phyloP scores from a whole-genome alignment of 1,284 basidiomycete genomes.

The Cryptococcus sp. region DNA sequence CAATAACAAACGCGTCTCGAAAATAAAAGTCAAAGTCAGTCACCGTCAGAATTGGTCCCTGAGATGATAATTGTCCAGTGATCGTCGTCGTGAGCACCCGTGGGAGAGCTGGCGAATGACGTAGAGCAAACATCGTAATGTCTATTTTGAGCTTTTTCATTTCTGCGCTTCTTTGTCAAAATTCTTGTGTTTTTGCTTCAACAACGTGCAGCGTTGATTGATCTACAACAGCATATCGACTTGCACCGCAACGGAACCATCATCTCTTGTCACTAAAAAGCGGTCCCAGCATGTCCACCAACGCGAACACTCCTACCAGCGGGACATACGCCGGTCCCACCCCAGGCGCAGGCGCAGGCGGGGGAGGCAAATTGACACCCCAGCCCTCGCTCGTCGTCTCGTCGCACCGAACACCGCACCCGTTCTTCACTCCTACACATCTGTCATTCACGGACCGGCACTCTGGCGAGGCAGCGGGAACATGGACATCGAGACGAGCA shows the following conservation, averaged over 20 bases:
- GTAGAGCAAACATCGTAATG: background rate
- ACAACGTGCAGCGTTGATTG: background rate
- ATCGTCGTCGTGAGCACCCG: background rate
- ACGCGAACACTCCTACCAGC: background rate
- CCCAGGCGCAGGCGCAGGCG: background rate
- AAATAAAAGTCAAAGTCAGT: too few relatives aligned
- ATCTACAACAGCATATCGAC: background rate
- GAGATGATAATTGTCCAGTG: too few relatives aligned
- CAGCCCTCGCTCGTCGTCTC: constrained; percentile 9
- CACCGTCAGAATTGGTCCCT: too few relatives aligned
- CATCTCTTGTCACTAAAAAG: too few relatives aligned
- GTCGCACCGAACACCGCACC: constrained; percentile 23
- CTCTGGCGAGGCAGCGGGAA: constrained; percentile 1
- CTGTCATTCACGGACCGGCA: constrained; percentile 18
- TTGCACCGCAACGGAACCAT: too few relatives aligned
- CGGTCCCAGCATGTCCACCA: background rate
- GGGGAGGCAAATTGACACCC: background rate
- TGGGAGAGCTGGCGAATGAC: background rate
- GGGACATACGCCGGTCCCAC: background rate
- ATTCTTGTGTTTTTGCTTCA: background rate
- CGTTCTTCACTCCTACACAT: constrained; percentile 27
- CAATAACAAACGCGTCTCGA: background rate
- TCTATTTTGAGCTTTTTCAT: too few relatives aligned
- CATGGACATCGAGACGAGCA: constrained; percentile 33
- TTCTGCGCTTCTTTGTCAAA: too few relatives aligned